These are phyloP conservation scores for Fusarium sp. DNA, from an alignment of 2,329 filamentous ascomycete genomes.

Conservation along the genomic window DNA sequence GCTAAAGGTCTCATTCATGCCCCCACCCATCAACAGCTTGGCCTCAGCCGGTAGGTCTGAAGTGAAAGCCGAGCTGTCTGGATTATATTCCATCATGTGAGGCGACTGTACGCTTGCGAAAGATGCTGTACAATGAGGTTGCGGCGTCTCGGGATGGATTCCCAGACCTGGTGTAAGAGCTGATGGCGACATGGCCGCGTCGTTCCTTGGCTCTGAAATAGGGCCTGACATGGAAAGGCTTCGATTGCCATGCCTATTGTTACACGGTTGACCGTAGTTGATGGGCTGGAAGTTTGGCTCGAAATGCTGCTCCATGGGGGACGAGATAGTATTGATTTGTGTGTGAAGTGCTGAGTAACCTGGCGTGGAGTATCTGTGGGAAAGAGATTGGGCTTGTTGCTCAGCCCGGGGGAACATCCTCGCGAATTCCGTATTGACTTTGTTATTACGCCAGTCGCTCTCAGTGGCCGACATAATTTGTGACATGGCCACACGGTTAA, in stretches of 20 bases:
- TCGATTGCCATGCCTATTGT: constrained; percentile 20
- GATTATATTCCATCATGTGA: constrained; percentile 33
- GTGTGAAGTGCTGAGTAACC: constrained; percentile 21
- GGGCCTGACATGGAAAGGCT: constrained; percentile 31
- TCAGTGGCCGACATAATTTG: constrained; percentile 50
- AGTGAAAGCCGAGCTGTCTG: constrained; percentile 51
- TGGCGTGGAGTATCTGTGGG: constrained; percentile 36
- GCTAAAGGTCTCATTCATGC: constrained; percentile 15
- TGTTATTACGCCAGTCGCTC: constrained; percentile 54
- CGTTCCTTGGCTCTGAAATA: constrained; percentile 25
- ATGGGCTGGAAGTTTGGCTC: constrained; percentile 38
- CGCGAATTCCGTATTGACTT: constrained; percentile 58
- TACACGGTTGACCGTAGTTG: constrained; percentile 30
- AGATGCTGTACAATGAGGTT: constrained; percentile 31
- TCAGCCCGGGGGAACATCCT: constrained; percentile 55
- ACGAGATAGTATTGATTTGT: constrained; percentile 17
- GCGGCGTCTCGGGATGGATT: constrained; percentile 36
- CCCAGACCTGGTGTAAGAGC: constrained; percentile 43
- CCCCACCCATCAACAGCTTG: constrained; percentile 49
- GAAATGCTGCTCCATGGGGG: constrained; percentile 27
- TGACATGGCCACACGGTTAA: constrained; percentile 55
- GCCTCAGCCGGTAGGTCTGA: constrained; percentile 54
- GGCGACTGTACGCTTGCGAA: constrained; percentile 25
- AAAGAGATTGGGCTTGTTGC: constrained; percentile 39
- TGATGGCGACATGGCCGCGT: constrained; percentile 36